These are phyloP conservation scores for Candida awuae DNA, from an alignment of 805 yeast species.

Conservation along the genomic window DNA sequence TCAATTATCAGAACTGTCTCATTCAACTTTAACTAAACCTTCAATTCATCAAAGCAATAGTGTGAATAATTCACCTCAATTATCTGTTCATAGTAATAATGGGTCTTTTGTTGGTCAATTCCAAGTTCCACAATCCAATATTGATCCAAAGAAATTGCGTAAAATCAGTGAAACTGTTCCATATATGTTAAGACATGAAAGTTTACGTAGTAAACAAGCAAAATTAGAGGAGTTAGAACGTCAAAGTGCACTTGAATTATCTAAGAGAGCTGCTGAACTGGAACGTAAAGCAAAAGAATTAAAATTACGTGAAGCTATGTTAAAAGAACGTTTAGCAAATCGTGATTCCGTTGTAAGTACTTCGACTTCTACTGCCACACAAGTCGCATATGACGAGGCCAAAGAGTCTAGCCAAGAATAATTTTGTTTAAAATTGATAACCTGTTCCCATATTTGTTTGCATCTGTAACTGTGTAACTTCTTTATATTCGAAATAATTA, in stretches of 20 bases:
- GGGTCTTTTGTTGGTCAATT: slow-evolving; percentile 8
- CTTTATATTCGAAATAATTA: too few species aligned
- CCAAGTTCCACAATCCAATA: slow-evolving; percentile 20
- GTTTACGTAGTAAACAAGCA: slow-evolving; percentile 65
- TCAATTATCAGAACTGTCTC: slow-evolving; percentile 10
- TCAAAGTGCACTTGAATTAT: slow-evolving; percentile 65
- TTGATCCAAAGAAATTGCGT: slow-evolving; percentile 55
- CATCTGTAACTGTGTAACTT: too few species aligned
- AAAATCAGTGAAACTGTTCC: slow-evolving; percentile 80
- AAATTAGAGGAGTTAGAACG: slow-evolving; percentile 74
- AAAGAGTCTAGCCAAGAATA: background rate
- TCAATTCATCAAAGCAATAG: background rate
- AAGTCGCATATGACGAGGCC: background rate
- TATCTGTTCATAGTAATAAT: slow-evolving; percentile 10
- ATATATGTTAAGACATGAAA: slow-evolving; percentile 72
- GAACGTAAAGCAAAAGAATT: slow-evolving; percentile 69
- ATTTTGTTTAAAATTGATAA: too few species aligned
- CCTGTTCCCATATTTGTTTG: too few species aligned
- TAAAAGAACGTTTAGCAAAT: slow-evolving; percentile 33
- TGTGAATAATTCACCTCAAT: slow-evolving; percentile 17
- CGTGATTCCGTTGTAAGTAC: background rate
- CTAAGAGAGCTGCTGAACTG: slow-evolving; percentile 64
- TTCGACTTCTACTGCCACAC: background rate
- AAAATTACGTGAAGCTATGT: slow-evolving; percentile 53
- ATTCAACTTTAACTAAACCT: slow-evolving; percentile 8